These are phyloP conservation scores for Simmondsia chinensis DNA, from an alignment of 148 eudicot species.

Conservation along the genomic window DNA sequence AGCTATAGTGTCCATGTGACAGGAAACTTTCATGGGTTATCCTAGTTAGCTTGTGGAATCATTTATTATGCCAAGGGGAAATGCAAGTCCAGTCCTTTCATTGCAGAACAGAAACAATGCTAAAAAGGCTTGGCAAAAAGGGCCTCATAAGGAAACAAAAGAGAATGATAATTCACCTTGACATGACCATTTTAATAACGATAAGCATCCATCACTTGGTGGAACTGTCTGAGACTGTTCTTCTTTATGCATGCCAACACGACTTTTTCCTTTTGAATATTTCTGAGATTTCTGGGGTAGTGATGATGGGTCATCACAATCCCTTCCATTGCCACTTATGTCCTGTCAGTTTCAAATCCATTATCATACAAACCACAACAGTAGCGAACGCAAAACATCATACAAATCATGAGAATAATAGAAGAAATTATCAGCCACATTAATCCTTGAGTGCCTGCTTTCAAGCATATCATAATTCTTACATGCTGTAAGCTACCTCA, in stretches of 20 bases:
- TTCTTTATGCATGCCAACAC: constrained; percentile 11
- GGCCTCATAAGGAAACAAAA: background rate
- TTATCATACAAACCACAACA: constrained; percentile 1
- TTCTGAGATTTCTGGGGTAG: constrained; percentile 20
- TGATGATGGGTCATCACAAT: constrained; percentile 6
- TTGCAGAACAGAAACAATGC: background rate
- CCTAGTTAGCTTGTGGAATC: too few relatives aligned
- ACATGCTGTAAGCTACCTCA: too few relatives aligned
- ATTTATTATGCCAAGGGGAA: too few relatives aligned
- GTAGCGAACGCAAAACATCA: background rate
- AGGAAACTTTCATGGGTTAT: too few relatives aligned
- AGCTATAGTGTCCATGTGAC: too few relatives aligned
- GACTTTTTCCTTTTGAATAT: constrained; percentile 17
- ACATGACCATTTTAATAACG: constrained; percentile 9
- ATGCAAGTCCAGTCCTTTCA: background rate
- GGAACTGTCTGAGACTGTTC: constrained; percentile 8
- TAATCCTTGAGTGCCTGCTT: too few relatives aligned
- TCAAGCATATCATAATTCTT: too few relatives aligned
- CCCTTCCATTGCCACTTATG: constrained; percentile 27
- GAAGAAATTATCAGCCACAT: background rate
- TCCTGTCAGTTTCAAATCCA: constrained; percentile 14
- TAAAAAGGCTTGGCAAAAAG: background rate
- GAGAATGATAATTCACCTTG: constrained; percentile 19
- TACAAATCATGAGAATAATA: background rate
- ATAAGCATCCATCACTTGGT: constrained; percentile 14